Base-by-base conservation (phyloP, 495 filamentous ascomycete genomes). In the Penicillium crystallinum region DNA sequence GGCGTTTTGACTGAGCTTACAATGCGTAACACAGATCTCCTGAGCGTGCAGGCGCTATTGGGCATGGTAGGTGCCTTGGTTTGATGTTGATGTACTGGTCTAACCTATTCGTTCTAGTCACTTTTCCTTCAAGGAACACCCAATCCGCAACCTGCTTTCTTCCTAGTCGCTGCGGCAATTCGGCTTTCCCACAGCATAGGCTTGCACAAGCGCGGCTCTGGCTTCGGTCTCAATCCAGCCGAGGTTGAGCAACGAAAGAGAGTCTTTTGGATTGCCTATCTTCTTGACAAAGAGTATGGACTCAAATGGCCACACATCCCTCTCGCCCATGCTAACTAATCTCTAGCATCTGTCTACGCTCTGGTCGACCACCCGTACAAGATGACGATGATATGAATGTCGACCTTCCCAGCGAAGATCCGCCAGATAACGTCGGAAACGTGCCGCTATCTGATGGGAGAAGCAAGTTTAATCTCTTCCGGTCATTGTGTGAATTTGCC, bases 331-430 rank as follows among this genome's bases (percentile, higher is more conserved):
- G 14, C 58, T 69, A 43, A 68, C 54, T n/a, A 6, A 17, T 35
- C 1, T 19, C 14, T 46, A 84, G 81, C 61, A 82, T 97, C 53
- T 96, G 91, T 66, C 81, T 98, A 25, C 83, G 93, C 27, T 93
- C 90, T 15, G 93, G 93, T 29, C 82, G 93, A 46, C 93, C 93
- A 21, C 92, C 91, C 15, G 88, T 90, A 12, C 95, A 97, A 64
- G 92, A 97, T 62, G 93, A 97, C 61, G 90, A 97, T 68, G 93
- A 98, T 63, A 95, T 96, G 87, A 97, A 95, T 64, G 93, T 97
- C 23, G 91, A 97, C 34, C 77, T 97, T 45, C 93, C 93, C 15
- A 91, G 88, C 49, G 90, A 91, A 53, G 86, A 97, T 56, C 95
- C 93, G 0, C 79, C 78, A 6, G 93, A 98, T 61, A 90, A 91